Base-by-base conservation (phyloP, 2,329 filamentous ascomycete species). In the Tolypocladium guangdongense region DNA sequence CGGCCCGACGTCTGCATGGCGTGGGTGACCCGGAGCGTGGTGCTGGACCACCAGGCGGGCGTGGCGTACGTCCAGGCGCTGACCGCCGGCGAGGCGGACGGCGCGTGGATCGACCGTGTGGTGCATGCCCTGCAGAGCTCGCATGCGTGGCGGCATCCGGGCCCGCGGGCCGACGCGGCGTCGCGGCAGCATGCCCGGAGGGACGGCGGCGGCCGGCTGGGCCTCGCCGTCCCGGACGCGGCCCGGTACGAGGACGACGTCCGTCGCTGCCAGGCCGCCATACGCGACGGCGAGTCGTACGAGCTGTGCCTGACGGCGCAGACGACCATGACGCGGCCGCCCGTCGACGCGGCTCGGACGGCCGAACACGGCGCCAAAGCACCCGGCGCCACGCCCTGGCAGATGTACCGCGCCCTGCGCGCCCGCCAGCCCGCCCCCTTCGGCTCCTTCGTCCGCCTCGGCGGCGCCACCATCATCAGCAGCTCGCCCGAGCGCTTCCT, bases 401-500 rank as follows among this genome's bases (percentile, higher is more conserved):
- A 78, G 6, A 74, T 95, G 32, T 95, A 91, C 72, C 80, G 80
- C 46, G 76, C 79, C 2, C 78, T 95, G 2, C 82, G 87, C 36
- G 71, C 74, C 4, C 78, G 81, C 47, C 93, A 95, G 55, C 88
- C 90, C 0, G 88, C 90, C 0, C 88, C 90, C 0, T 95, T 95
- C 70, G 87, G 88, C 27, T 90, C 89, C 0, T 96, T 88, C 65
- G 73, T 95, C 54, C 83, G 82, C 12, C 78, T 96, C 18, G 81
- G 82, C 3, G 68, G 72, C 35, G 80, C 81, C 4, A 90, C 88
- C 1, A 77, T 97, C 33, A 75, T 95, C 46, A 88, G 87, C 68
- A 88, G 86, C 62, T 95, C 89, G 4, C 92, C 92, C 0, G 92
- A 97, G 70, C 87, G 91, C 3, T 97, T 96, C 65, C 79, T 97